Conservation (phyloP, 257 asterid genomes). For the Cruciata laevipes region DNA sequence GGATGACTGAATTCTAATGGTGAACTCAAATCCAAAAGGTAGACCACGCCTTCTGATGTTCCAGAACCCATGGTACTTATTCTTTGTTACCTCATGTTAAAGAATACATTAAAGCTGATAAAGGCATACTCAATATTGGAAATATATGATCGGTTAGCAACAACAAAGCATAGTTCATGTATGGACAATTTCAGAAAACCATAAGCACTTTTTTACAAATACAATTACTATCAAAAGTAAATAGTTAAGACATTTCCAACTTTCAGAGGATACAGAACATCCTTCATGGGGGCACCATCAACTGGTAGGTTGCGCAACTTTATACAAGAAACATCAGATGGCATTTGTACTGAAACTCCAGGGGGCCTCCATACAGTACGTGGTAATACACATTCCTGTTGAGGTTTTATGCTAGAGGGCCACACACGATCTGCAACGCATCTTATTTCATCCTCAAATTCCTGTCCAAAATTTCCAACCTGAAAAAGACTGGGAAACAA, state of each 20-base stretch:
- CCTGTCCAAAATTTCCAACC: conserved; percentile 42
- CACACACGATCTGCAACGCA: conserved; percentile 41
- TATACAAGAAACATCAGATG: conserved; percentile 71
- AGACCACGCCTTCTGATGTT: conserved; percentile 56
- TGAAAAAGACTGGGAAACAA: conserved; percentile 42
- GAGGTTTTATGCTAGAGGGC: conserved; percentile 38
- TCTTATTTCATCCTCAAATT: conserved; percentile 25
- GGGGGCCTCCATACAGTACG: conserved; percentile 37
- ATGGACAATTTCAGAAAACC: neutral
- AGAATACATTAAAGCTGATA: conserved; percentile 2
- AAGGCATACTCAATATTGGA: neutral
- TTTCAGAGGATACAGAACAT: conserved; percentile 66
- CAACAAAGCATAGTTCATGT: conserved; percentile 2
- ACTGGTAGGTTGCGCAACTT: conserved; percentile 30
- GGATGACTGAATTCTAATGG: conserved; percentile 34
- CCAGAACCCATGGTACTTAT: conserved; percentile 83
- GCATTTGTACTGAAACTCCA: conserved; percentile 27
- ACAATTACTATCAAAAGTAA: no score
- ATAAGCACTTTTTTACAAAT: neutral
- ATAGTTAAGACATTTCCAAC: neutral
- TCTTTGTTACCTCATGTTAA: conserved; percentile 40
- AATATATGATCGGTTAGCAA: neutral
- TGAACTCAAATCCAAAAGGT: conserved; percentile 50
- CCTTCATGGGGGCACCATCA: conserved; percentile 31
- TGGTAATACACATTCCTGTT: conserved; percentile 29